Evolutionary conservation across 2,329 filamentous ascomycete species (phyloP).

Genomic region (Drechslera avenae): DNA sequence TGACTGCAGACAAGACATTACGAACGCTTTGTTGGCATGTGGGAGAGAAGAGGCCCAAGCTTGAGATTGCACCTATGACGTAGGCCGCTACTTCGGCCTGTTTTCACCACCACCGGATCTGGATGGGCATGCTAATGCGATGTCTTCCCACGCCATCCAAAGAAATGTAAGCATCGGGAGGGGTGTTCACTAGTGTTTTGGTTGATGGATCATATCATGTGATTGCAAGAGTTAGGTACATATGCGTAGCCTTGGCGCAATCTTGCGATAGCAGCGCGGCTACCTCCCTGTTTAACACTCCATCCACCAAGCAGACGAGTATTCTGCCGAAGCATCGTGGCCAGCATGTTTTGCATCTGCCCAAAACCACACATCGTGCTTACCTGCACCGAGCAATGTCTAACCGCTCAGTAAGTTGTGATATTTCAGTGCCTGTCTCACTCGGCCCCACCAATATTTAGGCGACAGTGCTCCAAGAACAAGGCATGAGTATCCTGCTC

Average conservation of each 20-base stretch:
- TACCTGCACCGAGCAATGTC: neutral
- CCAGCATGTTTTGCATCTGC: neutral
- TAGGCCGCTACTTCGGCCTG: conserved; percentile 19
- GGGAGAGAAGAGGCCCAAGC: conserved; percentile 25
- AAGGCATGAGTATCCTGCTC: conserved; percentile 87
- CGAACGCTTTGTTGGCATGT: conserved; percentile 12
- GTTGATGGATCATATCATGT: neutral
- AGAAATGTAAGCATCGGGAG: neutral
- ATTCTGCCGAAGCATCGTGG: neutral
- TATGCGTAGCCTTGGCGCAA: neutral
- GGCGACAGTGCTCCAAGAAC: conserved; percentile 94
- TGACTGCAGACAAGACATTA: conserved; percentile 13
- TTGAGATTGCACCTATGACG: conserved; percentile 41
- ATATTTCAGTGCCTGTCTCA: neutral
- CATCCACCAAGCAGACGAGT: neutral
- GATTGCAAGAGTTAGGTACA: conserved; percentile 1
- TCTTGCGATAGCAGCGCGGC: neutral
- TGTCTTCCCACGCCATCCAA: neutral
- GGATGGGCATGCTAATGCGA: neutral
- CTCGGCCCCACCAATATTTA: conserved; percentile 49
- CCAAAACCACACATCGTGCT: neutral
- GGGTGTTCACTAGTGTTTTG: too few species aligned
- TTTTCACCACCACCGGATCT: conserved; percentile 2
- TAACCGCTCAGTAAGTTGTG: neutral
- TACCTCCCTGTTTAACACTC: neutral